Evolutionary conservation across 495 filamentous ascomycete species (phyloP).

Genomic region (Penicillium antarcticum): DNA sequence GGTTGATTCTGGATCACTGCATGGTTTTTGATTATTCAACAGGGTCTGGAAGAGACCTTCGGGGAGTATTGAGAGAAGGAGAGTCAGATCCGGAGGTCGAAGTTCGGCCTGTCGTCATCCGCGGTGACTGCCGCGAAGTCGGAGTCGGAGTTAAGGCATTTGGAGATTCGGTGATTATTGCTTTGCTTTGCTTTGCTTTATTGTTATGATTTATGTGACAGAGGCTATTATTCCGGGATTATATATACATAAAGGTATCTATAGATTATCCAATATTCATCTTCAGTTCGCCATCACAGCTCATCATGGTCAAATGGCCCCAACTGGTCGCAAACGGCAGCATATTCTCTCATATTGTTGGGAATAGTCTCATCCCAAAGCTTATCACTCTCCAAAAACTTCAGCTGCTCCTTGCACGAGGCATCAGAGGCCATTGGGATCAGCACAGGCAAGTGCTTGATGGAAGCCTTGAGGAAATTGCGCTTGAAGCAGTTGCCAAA

Average conservation of each 20-base stretch:
- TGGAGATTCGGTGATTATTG: background rate
- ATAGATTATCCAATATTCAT: background rate
- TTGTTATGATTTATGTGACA: too few species aligned
- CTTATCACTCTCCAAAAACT: slow-evolving; percentile 32
- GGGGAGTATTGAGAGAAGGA: too few species aligned
- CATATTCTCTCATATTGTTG: slow-evolving; percentile 44
- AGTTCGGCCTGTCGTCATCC: slow-evolving; percentile 17
- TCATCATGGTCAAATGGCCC: slow-evolving; percentile 23
- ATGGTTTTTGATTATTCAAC: background rate
- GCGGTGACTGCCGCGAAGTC: slow-evolving; percentile 3
- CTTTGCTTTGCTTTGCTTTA: too few species aligned
- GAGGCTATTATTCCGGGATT: too few species aligned
- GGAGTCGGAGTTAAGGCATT: slow-evolving; percentile 1
- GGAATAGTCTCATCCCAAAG: slow-evolving; percentile 42
- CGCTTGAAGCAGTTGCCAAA: slow-evolving; percentile 45
- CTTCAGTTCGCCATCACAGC: slow-evolving; percentile 6
- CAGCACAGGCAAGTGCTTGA: slow-evolving; percentile 31
- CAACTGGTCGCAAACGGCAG: slow-evolving; percentile 33
- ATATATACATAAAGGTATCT: too few species aligned
- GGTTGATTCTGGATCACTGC: slow-evolving; percentile 10
- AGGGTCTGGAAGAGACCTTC: background rate
- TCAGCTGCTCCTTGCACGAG: slow-evolving; percentile 34
- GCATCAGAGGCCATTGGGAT: slow-evolving; percentile 41
- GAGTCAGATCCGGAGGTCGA: slow-evolving; percentile 1
- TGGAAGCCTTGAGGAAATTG: slow-evolving; percentile 34